Base-by-base conservation (phyloP, 805 yeast species). In the Saturnispora serradocipensis region DNA sequence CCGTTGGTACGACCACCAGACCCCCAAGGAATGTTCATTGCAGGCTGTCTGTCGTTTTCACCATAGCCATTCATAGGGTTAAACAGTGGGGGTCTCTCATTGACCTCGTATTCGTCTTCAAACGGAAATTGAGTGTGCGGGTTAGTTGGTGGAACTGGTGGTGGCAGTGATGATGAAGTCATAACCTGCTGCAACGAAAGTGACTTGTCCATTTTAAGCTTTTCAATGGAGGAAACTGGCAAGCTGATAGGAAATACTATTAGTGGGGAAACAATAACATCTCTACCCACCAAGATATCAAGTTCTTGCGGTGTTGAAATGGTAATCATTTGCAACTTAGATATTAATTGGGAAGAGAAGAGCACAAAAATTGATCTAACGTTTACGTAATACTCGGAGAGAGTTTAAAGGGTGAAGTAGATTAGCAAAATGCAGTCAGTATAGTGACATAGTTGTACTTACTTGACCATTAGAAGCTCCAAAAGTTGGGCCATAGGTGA, bases 51-150 rank as follows among this genome's bases (percentile, higher is more conserved):
- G 30, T 48, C 50, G 13, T 22, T n/a, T n/a, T 48, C 50, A 9
- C 50, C 50, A 15, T 48, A 48, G 8, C 46, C 46, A 27, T 22
- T 36, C 46, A 42, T 30, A 22, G 45, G 46, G 8, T 22, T 40
- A 5, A 22, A 22, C 5, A 18, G 10, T 4, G 44, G 16, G 5
- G 30, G 44, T 15, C 16, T 40, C 30, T 35, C 44, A 6, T 30
- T 20, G 9, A 42, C 5, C 25, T 42, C 20, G 15, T 32, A 34
- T 32, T 48, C 50, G 35, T 48, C 50, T 32, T 48, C 50, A 43
- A 48, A 48, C 10, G 50, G 50, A 7, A 48, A 48, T 25, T 48
- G 46, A n/a, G 15, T 11, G 10, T n/a, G 18, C 32, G 50, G 40
- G 34, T 28, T 38, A 9, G 22, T 18, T 27, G 16, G 32, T 13